Evolutionary conservation across 169 alveolate genomes (phyloP).

Genomic region (Plasmodium sp.): DNA sequence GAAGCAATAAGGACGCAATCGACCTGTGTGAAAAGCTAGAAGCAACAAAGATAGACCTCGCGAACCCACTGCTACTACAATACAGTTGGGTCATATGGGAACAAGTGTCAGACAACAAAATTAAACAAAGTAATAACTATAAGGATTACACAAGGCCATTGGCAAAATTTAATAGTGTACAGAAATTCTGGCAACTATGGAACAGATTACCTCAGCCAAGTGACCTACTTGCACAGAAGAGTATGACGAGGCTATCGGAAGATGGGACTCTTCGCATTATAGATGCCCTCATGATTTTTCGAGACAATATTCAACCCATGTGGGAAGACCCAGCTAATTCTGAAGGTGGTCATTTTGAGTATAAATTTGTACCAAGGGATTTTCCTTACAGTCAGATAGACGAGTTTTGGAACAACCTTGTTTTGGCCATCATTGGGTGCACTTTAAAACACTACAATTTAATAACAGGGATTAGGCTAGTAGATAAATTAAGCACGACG

Average conservation of each 20-base stretch:
- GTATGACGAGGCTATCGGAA: slow-evolving; percentile 78
- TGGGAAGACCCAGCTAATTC: slow-evolving; percentile 90
- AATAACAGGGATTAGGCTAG: slow-evolving; percentile 87
- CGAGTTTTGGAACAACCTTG: slow-evolving; percentile 89
- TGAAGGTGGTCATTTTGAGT: slow-evolving; percentile 89
- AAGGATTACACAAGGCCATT: slow-evolving; percentile 88
- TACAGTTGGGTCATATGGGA: slow-evolving; percentile 91
- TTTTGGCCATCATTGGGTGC: slow-evolving; percentile 86
- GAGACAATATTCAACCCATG: slow-evolving; percentile 89
- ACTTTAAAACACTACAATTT: slow-evolving; percentile 81
- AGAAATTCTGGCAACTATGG: slow-evolving; percentile 86
- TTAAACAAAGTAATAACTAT: slow-evolving; percentile 82
- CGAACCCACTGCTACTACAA: slow-evolving; percentile 80
- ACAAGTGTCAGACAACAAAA: slow-evolving; percentile 81
- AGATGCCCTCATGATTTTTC: slow-evolving; percentile 86
- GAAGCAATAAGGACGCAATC: slow-evolving; percentile 48
- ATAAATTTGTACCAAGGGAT: slow-evolving; percentile 85
- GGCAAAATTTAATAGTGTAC: slow-evolving; percentile 88
- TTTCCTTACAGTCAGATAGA: slow-evolving; percentile 82
- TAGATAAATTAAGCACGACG: slow-evolving; percentile 74
- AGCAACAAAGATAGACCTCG: slow-evolving; percentile 64
- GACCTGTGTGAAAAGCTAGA: slow-evolving; percentile 53
- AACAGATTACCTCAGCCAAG: slow-evolving; percentile 87
- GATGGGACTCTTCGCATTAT: slow-evolving; percentile 83
- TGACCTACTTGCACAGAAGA: slow-evolving; percentile 79